Evolutionary conservation across 192 early-diverging fungal genomes (phyloP).

Genomic region (Umbelopsis sp.): DNA sequence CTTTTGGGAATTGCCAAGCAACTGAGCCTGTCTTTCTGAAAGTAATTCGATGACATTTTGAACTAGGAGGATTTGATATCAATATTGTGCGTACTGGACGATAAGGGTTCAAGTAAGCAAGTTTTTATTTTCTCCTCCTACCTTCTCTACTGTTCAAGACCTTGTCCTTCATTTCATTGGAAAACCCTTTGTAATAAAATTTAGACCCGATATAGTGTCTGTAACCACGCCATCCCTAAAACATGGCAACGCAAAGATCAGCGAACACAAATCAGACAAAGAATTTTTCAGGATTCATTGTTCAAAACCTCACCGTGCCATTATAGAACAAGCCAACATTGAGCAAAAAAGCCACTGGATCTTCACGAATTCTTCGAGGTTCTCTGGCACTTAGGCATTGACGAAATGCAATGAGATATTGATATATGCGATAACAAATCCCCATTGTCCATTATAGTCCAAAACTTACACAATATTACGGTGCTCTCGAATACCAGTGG

Average conservation of each 20-base stretch:
- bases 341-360: conserved; percentile 74
- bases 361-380: conserved; percentile 59
- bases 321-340: conserved; percentile 56
- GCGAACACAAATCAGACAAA: background rate
- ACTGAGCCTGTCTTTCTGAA: conserved; percentile 30
- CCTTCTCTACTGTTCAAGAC: conserved; percentile 57
- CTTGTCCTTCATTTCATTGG: conserved; percentile 60
- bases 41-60: conserved; percentile 32
- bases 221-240: conserved; percentile 80
- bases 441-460: background rate
- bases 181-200: conserved; percentile 70
- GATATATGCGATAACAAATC: too few species aligned
- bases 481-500: conserved; percentile 21
- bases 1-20: conserved; percentile 27
- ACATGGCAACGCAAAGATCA: conserved; percentile 4
- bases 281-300: background rate
- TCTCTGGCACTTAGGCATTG: conserved; percentile 34
- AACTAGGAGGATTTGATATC: conserved; percentile 23
- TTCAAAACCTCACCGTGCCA: conserved; percentile 48
- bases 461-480: conserved; percentile 39
- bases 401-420: background rate
- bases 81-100: background rate
- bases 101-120: background rate
- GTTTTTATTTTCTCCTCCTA: conserved; percentile 41
- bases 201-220: conserved; percentile 72